Percentiles rank a stretch among this genome's conserved stretches.
Evolutionary conservation across 108 stramenopile genomes (phyloP).

Genomic region (Cyclotella choctawhatcheeana): DNA sequence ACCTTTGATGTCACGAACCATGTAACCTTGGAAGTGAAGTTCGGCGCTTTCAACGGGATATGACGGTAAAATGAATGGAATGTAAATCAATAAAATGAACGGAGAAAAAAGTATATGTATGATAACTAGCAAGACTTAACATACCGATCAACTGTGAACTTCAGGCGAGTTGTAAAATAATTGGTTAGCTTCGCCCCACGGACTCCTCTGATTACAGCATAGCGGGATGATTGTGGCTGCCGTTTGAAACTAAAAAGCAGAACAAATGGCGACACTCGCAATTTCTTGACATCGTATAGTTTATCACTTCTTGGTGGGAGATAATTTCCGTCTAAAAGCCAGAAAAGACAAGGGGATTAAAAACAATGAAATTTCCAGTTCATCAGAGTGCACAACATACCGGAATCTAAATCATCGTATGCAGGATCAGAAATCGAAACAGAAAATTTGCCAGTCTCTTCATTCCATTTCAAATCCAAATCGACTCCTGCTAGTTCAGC

Average conservation of each 20-base stretch:
- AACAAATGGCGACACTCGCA: conserved; percentile 76
- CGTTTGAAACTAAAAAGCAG: conserved; percentile 82
- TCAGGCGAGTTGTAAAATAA: conserved; percentile 79
- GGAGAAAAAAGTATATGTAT: too few relatives aligned
- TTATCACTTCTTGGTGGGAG: conserved; percentile 72
- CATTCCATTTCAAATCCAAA: conserved; percentile 72
- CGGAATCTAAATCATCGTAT: conserved; percentile 45
- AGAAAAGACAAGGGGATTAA: not conserved
- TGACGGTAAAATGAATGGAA: too few relatives aligned
- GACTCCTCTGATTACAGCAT: conserved; percentile 54
- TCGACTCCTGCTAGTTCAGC: conserved; percentile 72
- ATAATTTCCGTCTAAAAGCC: conserved; percentile 48
- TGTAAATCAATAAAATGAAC: too few relatives aligned
- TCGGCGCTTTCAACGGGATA: conserved; percentile 88
- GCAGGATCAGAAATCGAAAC: conserved; percentile 61
- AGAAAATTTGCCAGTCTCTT: conserved; percentile 66
- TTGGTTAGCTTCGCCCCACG: conserved; percentile 74
- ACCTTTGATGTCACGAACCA: conserved; percentile 73
- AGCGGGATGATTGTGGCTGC: conserved; percentile 69
- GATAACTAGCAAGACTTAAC: not conserved
- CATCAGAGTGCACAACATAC: conserved; percentile 12
- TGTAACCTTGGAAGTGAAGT: conserved; percentile 77
- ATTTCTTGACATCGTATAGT: conserved; percentile 72
- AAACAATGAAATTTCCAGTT: not conserved
- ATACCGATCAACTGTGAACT: conserved; percentile 71